These are phyloP conservation scores for Nitzschia sp. DNA, from an alignment of 108 stramenopile species.

Conservation along the genomic window DNA sequence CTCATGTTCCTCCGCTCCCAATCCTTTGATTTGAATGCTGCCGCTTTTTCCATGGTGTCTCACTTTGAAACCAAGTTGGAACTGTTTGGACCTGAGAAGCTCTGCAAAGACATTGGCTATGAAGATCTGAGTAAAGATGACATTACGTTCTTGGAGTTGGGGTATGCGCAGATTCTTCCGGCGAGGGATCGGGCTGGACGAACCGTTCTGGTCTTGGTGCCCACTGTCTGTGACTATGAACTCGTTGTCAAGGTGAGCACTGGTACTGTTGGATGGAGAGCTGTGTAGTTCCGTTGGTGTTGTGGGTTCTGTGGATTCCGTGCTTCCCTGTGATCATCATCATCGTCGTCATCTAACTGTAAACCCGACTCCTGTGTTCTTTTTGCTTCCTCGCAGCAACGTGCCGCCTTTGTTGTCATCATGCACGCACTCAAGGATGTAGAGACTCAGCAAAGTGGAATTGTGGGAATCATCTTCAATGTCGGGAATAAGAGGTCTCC, in stretches of 20 bases:
- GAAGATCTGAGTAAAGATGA: conserved; percentile 28
- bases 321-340: no score
- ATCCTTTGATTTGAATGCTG: conserved; percentile 13
- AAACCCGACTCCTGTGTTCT: no score
- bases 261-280: no score
- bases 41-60: conserved; percentile 19
- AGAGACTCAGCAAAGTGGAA: conserved; percentile 29
- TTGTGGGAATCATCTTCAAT: conserved; percentile 30
- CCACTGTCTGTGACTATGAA: conserved; percentile 2
- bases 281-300: no score
- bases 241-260: no score
- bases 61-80: conserved; percentile 30
- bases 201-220: conserved; percentile 18
- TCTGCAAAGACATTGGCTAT: conserved; percentile 16
- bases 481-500: conserved; percentile 12
- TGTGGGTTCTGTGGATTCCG: no score
- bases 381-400: conserved; percentile 5
- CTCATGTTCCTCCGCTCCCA: conserved; percentile 28
- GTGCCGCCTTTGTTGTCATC: conserved; percentile 23
- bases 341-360: no score
- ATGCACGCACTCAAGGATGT: conserved; percentile 29
- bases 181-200: conserved; percentile 30
- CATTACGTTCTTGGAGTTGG: conserved; percentile 28
- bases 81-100: conserved; percentile 28
- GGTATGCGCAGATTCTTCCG: conserved; percentile 26